Percentiles rank a stretch among this genome's conserved stretches.
Conservation (phyloP, 257 asterid species). For the Solanum lignicaule region DNA sequence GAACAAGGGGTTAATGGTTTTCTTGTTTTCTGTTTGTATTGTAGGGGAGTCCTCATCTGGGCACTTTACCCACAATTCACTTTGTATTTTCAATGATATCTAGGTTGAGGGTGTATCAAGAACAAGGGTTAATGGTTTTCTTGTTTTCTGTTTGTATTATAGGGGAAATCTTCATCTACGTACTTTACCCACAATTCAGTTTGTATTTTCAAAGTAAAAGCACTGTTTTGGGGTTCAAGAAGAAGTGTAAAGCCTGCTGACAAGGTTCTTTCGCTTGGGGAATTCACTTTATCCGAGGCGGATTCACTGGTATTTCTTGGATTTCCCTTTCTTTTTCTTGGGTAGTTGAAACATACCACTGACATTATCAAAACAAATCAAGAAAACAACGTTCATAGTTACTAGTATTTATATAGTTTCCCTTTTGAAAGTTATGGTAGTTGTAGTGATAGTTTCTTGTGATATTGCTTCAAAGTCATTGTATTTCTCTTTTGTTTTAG, state of each 20-base stretch:
- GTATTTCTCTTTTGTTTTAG: conserved; percentile 22
- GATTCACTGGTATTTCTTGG: conserved; percentile 40
- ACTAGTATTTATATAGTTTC: neutral
- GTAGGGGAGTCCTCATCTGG: conserved; percentile 31
- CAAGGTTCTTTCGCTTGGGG: conserved; percentile 47
- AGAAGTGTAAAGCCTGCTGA: conserved; percentile 52
- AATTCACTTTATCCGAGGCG: conserved; percentile 42
- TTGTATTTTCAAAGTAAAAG: conserved; percentile 29
- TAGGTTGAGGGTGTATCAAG: neutral
- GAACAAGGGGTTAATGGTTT: neutral
- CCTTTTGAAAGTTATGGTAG: neutral
- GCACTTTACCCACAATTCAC: conserved; percentile 9
- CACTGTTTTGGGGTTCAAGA: conserved; percentile 78
- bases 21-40: conserved; percentile 1
- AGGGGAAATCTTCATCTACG: conserved; percentile 32
- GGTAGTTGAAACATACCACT: neutral
- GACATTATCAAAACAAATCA: neutral
- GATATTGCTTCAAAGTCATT: neutral
- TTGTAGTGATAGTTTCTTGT: neutral
- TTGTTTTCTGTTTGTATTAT: conserved; percentile 7
- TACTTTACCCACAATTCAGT: conserved; percentile 9
- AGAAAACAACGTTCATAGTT: neutral
- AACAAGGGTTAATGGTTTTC: neutral
- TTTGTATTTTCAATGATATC: conserved; percentile 9
- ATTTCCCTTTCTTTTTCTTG: neutral